Percentiles rank a stretch among this genome's conserved stretches.
Conservation (phyloP, 139 green algal species). For the Coccomyxa sp. region DNA sequence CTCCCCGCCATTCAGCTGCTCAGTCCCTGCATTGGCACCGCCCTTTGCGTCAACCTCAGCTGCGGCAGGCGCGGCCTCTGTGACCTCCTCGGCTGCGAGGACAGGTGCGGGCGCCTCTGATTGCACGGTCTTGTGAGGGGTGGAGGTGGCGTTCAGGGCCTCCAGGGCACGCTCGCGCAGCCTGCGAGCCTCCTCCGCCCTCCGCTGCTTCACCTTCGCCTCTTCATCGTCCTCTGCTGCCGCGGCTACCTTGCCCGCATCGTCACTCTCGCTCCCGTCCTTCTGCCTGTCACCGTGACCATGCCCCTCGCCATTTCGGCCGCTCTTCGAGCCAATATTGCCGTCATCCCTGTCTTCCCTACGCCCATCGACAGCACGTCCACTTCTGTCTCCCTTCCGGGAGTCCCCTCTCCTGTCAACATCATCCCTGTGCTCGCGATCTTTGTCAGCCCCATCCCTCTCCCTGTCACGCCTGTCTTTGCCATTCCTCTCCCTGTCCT, state of each 20-base stretch:
- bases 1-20: no score
- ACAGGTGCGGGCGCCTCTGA: no score
- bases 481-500: not conserved
- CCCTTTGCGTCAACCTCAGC: no score
- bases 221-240: not conserved
- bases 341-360: not conserved
- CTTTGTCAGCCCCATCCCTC: not conserved
- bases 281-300: not conserved
- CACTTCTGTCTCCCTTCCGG: no score
- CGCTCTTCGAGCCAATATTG: not conserved
- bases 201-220: constrained; percentile 3
- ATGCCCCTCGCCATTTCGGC: no score
- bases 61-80: no score
- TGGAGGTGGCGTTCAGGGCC: not conserved
- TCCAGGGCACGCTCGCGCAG: not conserved
- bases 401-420: not conserved
- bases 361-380: not conserved
- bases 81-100: no score
- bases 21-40: no score
- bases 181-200: not conserved
- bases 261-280: not conserved
- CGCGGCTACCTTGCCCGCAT: not conserved
- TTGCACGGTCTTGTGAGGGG: no score
- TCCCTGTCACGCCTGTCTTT: not conserved
- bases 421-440: not conserved